These are phyloP conservation scores for Wickerhamomyces canadensis DNA, from an alignment of 805 yeast species.

Conservation along the genomic window DNA sequence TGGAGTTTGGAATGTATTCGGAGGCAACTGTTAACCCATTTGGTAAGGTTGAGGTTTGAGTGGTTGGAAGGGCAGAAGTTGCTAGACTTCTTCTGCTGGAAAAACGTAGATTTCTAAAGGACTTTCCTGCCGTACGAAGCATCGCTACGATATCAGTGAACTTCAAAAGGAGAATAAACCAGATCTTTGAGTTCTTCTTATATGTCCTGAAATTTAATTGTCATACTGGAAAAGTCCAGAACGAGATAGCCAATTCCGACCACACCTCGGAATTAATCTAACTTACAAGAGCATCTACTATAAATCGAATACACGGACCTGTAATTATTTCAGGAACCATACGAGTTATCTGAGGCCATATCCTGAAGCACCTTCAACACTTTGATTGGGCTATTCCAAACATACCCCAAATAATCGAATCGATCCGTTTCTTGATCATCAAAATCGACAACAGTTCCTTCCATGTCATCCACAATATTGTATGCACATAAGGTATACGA, in stretches of 20 bases:
- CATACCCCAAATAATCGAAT: constrained; percentile 8
- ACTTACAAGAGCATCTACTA: no score
- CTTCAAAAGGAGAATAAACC: not conserved
- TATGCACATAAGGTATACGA: constrained; percentile 56
- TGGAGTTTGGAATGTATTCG: constrained; percentile 78
- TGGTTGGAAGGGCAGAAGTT: constrained; percentile 29
- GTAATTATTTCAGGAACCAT: no score
- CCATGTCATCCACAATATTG: constrained; percentile 27
- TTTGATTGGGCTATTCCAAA: constrained; percentile 8
- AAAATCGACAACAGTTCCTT: constrained; percentile 8
- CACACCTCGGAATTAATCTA: no score
- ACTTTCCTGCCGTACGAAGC: not conserved
- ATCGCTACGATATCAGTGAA: not conserved
- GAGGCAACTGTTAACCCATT: constrained; percentile 95
- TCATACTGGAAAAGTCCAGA: not conserved
- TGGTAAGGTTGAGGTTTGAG: constrained; percentile 67
- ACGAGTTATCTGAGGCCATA: no score
- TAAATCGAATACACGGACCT: no score
- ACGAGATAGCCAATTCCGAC: not conserved
- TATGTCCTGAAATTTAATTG: not conserved
- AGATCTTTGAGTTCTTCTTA: not conserved
- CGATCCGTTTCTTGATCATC: constrained; percentile 1
- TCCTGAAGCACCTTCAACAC: no score
- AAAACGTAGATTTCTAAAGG: not conserved
- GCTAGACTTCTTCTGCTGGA: constrained; percentile 1